Percentiles rank a stretch among this genome's conserved stretches.
Conservation (phyloP, 1,284 basidiomycete genomes). For the Vanrija sp. region DNA sequence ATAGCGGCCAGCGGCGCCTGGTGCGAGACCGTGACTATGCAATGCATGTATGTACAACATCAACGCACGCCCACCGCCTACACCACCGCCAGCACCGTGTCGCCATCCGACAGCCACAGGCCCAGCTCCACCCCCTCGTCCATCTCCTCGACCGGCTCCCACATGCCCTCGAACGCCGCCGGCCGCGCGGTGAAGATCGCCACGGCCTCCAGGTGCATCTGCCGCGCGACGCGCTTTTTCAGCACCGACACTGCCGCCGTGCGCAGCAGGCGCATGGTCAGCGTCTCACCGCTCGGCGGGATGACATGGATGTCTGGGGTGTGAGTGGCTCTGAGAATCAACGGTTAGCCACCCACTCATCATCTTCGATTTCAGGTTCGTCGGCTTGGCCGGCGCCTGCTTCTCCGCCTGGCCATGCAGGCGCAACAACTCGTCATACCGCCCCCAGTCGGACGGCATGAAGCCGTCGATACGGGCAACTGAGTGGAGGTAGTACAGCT, state of each 20-base stretch:
- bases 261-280: conserved; percentile 13
- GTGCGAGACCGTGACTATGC: too few relatives aligned
- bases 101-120: conserved; percentile 18
- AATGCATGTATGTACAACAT: too few relatives aligned
- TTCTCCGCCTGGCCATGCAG: conserved; percentile 15
- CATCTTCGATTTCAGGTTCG: conserved; percentile 28
- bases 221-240: conserved; percentile 5
- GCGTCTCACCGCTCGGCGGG: conserved; percentile 12
- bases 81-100: conserved; percentile 7
- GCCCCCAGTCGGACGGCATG: conserved; percentile 19
- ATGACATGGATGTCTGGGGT: conserved; percentile 12
- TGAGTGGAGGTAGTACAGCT: conserved; percentile 73
- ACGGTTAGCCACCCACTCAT: conserved; percentile 33
- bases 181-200: conserved; percentile 8
- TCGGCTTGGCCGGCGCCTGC: not conserved
- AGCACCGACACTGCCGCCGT: conserved; percentile 3
- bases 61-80: not conserved
- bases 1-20: too few relatives aligned
- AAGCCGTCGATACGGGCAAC: conserved; percentile 46
- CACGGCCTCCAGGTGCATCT: not conserved
- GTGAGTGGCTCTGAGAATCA: not conserved
- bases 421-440: conserved; percentile 26
- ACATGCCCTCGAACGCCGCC: conserved; percentile 1
- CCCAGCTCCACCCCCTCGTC: conserved; percentile 18
- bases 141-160: conserved; percentile 20